These are phyloP conservation scores for Triticum aestivum DNA, from an alignment of 176 grass and related monocot genomes.

Conservation along the genomic window IWGSC_CS_RefSeq_v2.1 NC_057812.1:312295450-312295949, in stretches of 20 bases:
- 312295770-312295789: neutral
- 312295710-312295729: neutral
- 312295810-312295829: no score
- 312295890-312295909: no score
- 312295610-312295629: constrained; percentile 16
- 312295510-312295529: neutral
- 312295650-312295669: neutral
- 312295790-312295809: no score
- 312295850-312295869: no score
- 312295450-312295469: constrained; percentile 7
- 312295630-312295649: neutral
- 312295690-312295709: constrained; percentile 1
- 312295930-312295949: no score
- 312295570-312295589: neutral
- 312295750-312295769: neutral
- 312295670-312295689: constrained; percentile 4
- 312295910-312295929: no score
- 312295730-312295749: neutral
- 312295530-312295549: constrained; percentile 6
- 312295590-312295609: neutral
- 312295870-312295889: no score
- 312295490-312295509: constrained; percentile 19
- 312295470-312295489: neutral
- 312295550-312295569: neutral
- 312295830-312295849: no score